phyloP scores from a whole-genome alignment of 352 stramenopile genomes.

The Globisporangium alternatum region DNA sequence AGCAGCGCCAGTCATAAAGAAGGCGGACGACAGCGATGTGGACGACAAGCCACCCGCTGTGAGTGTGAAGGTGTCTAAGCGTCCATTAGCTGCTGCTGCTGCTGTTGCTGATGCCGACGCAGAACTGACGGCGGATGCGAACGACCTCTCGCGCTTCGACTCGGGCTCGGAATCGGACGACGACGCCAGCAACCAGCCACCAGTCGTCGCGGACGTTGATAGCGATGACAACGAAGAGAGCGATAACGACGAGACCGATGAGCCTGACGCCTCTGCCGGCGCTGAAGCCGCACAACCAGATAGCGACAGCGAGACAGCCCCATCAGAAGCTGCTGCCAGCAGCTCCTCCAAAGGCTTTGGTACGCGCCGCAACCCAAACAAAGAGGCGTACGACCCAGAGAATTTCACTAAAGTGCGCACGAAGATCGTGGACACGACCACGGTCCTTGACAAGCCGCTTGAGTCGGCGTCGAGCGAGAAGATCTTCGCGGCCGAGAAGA shows the following conservation, averaged over 20 bases:
- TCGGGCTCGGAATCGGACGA: slow-evolving; percentile 16
- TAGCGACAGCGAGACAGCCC: background rate
- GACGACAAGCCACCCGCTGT: slow-evolving; percentile 7
- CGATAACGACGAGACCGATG: slow-evolving; percentile 8
- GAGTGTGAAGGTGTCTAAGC: background rate
- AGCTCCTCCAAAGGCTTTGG: slow-evolving; percentile 39
- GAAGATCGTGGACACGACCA: slow-evolving; percentile 42
- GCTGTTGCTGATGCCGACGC: slow-evolving; percentile 2
- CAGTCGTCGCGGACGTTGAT: slow-evolving; percentile 15
- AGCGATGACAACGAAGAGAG: slow-evolving; percentile 18
- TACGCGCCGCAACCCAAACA: slow-evolving; percentile 83
- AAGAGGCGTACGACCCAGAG: slow-evolving; percentile 63
- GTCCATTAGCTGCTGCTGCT: background rate
- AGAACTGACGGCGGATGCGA: slow-evolving; percentile 13
- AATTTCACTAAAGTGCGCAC: slow-evolving; percentile 50
- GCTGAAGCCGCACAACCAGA: background rate
- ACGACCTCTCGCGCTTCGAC: slow-evolving; percentile 16
- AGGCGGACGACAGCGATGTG: slow-evolving; percentile 8
- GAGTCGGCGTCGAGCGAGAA: slow-evolving; percentile 75
- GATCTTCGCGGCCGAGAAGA: slow-evolving; percentile 65
- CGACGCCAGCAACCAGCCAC: background rate
- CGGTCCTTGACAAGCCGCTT: slow-evolving; percentile 68
- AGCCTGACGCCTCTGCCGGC: background rate
- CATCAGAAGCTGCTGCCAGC: background rate
- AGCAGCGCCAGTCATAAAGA: slow-evolving; percentile 14